phyloP scores from a whole-genome alignment of 2,329 filamentous ascomycete species.

The Penicillium brasilianum region DNA sequence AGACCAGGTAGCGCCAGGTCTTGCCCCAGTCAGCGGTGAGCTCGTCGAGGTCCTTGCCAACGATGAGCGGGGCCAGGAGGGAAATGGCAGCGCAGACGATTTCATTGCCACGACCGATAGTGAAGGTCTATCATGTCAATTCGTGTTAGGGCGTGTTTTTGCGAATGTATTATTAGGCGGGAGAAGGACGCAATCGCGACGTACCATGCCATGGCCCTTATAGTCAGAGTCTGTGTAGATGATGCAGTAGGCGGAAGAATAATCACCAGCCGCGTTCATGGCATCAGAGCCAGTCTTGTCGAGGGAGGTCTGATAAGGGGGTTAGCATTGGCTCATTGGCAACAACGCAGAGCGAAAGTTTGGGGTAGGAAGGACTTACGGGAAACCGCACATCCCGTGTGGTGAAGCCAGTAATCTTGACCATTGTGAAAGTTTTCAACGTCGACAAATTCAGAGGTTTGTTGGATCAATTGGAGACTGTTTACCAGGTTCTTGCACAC shows the following conservation, averaged over 20 bases:
- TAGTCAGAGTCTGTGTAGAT: slow-evolving; percentile 73
- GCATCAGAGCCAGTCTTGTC: slow-evolving; percentile 97
- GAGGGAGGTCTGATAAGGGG: slow-evolving; percentile 71
- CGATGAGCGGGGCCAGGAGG: slow-evolving; percentile 76
- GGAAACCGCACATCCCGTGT: slow-evolving; percentile 79
- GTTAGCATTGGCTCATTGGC: slow-evolving; percentile 13
- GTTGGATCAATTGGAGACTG: slow-evolving; percentile 17
- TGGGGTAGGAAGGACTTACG: slow-evolving; percentile 38
- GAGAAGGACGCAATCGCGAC: slow-evolving; percentile 6
- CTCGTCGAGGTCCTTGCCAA: slow-evolving; percentile 74
- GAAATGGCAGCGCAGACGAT: slow-evolving; percentile 86
- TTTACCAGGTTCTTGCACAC: not conserved
- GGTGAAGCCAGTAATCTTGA: slow-evolving; percentile 74
- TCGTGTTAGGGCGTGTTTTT: not conserved
- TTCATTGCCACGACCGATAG: slow-evolving; percentile 76
- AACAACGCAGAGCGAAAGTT: not conserved
- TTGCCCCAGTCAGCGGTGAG: slow-evolving; percentile 81
- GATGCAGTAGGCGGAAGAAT: slow-evolving; percentile 94
- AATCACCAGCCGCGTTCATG: slow-evolving; percentile 93
- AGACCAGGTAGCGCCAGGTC: slow-evolving; percentile 91
- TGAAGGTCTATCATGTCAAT: slow-evolving; percentile 46
- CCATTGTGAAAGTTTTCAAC: slow-evolving; percentile 39
- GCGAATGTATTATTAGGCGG: not conserved
- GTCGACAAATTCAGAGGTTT: not conserved
- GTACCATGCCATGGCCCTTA: slow-evolving; percentile 50